Conservation (phyloP, 768 basidiomycete species). For the Mycena kentingensis region DNA sequence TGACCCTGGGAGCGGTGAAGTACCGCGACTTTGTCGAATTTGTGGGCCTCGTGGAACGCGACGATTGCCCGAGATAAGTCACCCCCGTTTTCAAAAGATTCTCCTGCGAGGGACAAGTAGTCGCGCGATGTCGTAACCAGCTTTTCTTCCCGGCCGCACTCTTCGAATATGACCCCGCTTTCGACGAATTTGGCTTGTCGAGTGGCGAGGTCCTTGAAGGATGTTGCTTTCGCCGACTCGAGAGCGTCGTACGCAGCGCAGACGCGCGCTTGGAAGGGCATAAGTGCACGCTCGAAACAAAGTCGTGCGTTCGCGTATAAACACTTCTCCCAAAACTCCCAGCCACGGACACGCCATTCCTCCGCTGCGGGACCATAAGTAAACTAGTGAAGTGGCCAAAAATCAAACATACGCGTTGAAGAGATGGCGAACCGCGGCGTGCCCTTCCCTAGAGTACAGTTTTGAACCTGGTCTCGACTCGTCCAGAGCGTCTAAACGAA, state of each 20-base stretch:
- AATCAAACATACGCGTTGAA: slow-evolving; percentile 43
- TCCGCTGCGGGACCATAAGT: slow-evolving; percentile 20
- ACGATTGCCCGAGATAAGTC: slow-evolving; percentile 47
- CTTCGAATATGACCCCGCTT: slow-evolving; percentile 54
- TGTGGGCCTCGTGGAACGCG: slow-evolving; percentile 42
- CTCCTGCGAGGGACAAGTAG: slow-evolving; percentile 47
- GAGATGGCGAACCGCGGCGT: slow-evolving; percentile 56
- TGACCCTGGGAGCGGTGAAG: slow-evolving; percentile 50
- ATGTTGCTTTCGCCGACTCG: slow-evolving; percentile 44
- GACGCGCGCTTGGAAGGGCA: slow-evolving; percentile 44
- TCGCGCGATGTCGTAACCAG: slow-evolving; percentile 16
- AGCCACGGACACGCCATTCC: slow-evolving; percentile 40
- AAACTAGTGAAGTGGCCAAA: slow-evolving; percentile 34
- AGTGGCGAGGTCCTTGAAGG: slow-evolving; percentile 26
- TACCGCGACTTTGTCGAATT: slow-evolving; percentile 46
- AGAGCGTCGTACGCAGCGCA: slow-evolving; percentile 57
- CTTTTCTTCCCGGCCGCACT: slow-evolving; percentile 39
- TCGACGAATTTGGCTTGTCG: slow-evolving; percentile 38
- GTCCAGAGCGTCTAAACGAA: slow-evolving; percentile 53
- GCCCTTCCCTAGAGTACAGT: slow-evolving; percentile 48
- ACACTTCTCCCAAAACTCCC: slow-evolving; percentile 40
- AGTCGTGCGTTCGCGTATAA: slow-evolving; percentile 56
- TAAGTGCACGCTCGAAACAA: slow-evolving; percentile 52
- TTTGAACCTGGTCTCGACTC: slow-evolving; percentile 45
- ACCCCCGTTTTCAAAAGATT: slow-evolving; percentile 46